Percentiles rank a stretch among this genome's conserved stretches.
phyloP scores from a whole-genome alignment of 2,329 filamentous ascomycete genomes.

The Aureobasidium sp. region DNA sequence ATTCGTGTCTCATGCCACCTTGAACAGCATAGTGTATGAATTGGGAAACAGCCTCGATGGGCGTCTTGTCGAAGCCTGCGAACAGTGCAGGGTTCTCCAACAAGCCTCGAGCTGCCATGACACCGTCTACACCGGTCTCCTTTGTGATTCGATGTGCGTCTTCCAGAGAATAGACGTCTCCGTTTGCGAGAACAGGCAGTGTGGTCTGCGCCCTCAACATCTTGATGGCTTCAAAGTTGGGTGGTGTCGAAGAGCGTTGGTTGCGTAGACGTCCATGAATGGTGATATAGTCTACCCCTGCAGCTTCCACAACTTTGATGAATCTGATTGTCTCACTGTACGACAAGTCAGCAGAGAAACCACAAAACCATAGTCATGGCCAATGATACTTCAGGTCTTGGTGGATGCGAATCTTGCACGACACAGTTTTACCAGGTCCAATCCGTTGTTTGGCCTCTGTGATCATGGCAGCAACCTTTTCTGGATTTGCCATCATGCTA shows the following conservation, averaged over 20 bases:
- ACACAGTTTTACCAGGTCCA: conserved; percentile 49
- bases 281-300: conserved; percentile 61
- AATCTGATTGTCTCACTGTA: conserved; percentile 48
- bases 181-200: conserved; percentile 62
- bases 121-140: conserved; percentile 37
- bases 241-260: conserved; percentile 56
- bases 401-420: conserved; percentile 65
- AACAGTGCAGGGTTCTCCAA: conserved; percentile 63
- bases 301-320: conserved; percentile 54
- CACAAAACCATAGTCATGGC: neutral
- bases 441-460: conserved; percentile 49
- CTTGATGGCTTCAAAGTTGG: conserved; percentile 55
- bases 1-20: conserved; percentile 36
- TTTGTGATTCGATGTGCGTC: conserved; percentile 29
- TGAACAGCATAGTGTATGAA: conserved; percentile 55
- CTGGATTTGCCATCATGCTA: conserved; percentile 59
- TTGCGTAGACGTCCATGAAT: conserved; percentile 60
- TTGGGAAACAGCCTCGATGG: conserved; percentile 55
- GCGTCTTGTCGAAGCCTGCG: conserved; percentile 49
- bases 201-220: conserved; percentile 45
- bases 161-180: conserved; percentile 56
- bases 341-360: neutral
- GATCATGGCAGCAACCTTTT: conserved; percentile 61
- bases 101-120: conserved; percentile 65
- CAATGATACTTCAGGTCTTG: conserved; percentile 50